These are phyloP conservation scores for Gaultheria prostrata DNA, from an alignment of 148 eudicot genomes.

Conservation along the genomic window DNA sequence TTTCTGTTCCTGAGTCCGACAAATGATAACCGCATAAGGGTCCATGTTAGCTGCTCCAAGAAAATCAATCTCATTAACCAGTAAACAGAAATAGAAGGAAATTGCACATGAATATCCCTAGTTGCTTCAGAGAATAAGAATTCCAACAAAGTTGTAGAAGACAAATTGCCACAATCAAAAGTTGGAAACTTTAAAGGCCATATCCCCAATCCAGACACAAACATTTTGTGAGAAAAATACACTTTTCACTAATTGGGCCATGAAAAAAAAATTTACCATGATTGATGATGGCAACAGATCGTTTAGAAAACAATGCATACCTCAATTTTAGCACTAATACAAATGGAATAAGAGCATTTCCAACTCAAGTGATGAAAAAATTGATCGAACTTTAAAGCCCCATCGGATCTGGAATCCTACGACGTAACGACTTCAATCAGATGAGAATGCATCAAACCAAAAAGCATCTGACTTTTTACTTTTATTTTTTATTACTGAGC, in stretches of 20 bases:
- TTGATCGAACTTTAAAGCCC: not conserved
- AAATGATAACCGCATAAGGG: conserved; percentile 67
- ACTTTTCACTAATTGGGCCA: not conserved
- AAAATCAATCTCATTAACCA: not conserved
- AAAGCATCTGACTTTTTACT: not conserved
- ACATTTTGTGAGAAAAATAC: not conserved
- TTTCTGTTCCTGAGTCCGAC: conserved; percentile 68
- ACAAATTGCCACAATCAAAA: not conserved
- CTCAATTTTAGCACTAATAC: not conserved
- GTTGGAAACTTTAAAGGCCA: not conserved
- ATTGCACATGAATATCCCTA: not conserved
- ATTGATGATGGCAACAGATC: not conserved
- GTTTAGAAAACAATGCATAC: not conserved
- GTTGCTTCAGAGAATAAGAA: not conserved
- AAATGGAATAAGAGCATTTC: not conserved
- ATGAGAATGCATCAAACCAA: not conserved
- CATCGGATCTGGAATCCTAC: not conserved
- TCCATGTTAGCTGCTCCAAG: conserved; percentile 59
- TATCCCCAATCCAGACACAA: not conserved
- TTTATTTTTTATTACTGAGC: not conserved
- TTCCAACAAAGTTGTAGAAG: too few relatives aligned
- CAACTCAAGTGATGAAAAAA: not conserved
- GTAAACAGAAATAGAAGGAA: not conserved
- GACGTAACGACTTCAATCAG: not conserved
- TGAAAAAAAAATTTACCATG: not conserved